phyloP scores from a whole-genome alignment of 2,329 filamentous ascomycete species.

The Cordyceps javanica region DNA sequence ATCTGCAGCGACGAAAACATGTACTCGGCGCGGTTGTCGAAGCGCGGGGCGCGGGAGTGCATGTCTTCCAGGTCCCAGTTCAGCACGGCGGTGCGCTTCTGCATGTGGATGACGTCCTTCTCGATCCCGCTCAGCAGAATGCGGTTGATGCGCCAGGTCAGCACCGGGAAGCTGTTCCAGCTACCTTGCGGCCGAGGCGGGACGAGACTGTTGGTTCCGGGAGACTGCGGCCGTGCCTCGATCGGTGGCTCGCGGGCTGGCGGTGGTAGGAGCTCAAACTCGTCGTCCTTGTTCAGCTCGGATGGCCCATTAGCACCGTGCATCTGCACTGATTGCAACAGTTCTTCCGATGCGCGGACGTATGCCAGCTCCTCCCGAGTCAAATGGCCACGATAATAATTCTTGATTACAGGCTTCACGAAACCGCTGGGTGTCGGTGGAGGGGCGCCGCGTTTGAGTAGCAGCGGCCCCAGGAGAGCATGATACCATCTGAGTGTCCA shows the following conservation, averaged over 20 bases:
- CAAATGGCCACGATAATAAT: slow-evolving; percentile 45
- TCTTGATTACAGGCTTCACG: slow-evolving; percentile 36
- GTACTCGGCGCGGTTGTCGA: slow-evolving; percentile 47
- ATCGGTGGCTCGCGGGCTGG: slow-evolving; percentile 20
- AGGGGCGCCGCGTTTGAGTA: slow-evolving; percentile 33
- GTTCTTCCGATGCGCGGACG: slow-evolving; percentile 28
- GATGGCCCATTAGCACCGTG: slow-evolving; percentile 17
- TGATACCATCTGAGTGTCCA: slow-evolving; percentile 45
- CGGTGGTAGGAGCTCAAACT: slow-evolving; percentile 24
- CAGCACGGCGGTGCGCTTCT: slow-evolving; percentile 41
- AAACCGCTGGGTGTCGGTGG: slow-evolving; percentile 32
- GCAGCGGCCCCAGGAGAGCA: slow-evolving; percentile 39
- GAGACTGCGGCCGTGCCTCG: neutral
- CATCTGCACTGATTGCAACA: slow-evolving; percentile 29
- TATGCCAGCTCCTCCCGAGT: slow-evolving; percentile 39
- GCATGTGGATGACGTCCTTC: slow-evolving; percentile 40
- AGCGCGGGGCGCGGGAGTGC: slow-evolving; percentile 43
- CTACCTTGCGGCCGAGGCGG: slow-evolving; percentile 29
- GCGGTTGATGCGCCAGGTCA: slow-evolving; percentile 35
- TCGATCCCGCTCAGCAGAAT: slow-evolving; percentile 41
- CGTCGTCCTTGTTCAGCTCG: slow-evolving; percentile 25
- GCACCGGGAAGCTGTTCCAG: slow-evolving; percentile 36
- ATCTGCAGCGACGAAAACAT: slow-evolving; percentile 43
- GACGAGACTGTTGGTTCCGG: slow-evolving; percentile 19
- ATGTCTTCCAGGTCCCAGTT: slow-evolving; percentile 41